phyloP scores from a whole-genome alignment of 495 filamentous ascomycete genomes.

The Penicillium turbatum region DNA sequence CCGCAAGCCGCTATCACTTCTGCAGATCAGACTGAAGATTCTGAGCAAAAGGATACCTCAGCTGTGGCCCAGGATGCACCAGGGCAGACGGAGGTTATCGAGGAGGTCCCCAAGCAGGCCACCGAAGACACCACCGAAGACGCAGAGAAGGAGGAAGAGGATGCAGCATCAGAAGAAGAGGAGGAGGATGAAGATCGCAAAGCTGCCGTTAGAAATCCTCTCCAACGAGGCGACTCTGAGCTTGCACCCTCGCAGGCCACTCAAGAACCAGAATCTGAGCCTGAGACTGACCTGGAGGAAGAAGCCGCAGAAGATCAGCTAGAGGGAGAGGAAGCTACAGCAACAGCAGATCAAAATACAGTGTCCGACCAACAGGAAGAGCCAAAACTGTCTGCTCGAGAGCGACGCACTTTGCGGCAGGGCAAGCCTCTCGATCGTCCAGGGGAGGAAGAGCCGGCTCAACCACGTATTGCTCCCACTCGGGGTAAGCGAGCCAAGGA shows the following conservation, averaged over 20 bases:
- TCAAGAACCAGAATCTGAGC: constrained; percentile 28
- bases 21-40: constrained; percentile 3
- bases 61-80: not conserved
- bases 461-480: constrained; percentile 38
- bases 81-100: not conserved
- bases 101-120: not conserved
- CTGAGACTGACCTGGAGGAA: constrained; percentile 26
- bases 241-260: constrained; percentile 22
- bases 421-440: constrained; percentile 31
- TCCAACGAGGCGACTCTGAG: constrained; percentile 30
- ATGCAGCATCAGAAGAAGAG: constrained; percentile 28
- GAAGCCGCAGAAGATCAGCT: constrained; percentile 14
- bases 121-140: not conserved
- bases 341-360: constrained; percentile 15
- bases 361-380: constrained; percentile 21
- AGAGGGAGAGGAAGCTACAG: constrained; percentile 11
- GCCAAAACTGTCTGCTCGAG: constrained; percentile 48
- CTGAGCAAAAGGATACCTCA: not conserved
- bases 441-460: constrained; percentile 10
- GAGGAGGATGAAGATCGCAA: constrained; percentile 24
- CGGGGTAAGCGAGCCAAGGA: constrained; percentile 81
- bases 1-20: constrained; percentile 1
- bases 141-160: constrained; percentile 12
- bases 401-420: constrained; percentile 47
- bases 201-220: constrained; percentile 22